These are phyloP conservation scores for Alisma plantagoaquatica DNA, from an alignment of 106 monocot species.

Conservation along the genomic window DNA sequence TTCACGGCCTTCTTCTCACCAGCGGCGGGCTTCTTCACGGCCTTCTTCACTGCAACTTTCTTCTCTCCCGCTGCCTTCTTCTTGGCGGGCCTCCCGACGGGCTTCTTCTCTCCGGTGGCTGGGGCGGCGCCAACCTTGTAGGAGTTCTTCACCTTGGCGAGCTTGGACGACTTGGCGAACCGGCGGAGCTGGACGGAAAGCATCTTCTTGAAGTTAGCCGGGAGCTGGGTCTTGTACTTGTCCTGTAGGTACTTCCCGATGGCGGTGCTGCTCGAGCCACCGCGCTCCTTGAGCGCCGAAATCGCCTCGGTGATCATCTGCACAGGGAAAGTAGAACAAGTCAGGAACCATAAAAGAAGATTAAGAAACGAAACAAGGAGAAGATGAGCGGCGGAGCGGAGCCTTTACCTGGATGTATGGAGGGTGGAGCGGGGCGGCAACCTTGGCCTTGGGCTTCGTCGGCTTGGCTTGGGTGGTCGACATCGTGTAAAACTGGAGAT, in stretches of 20 bases:
- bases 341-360: not conserved
- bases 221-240: slow-evolving; percentile 49
- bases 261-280: slow-evolving; percentile 70
- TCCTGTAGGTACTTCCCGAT: slow-evolving; percentile 68
- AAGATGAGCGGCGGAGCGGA: not conserved
- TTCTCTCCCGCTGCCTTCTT: slow-evolving; percentile 5
- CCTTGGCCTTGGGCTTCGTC: slow-evolving; percentile 20
- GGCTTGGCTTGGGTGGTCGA: too few species aligned
- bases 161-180: slow-evolving; percentile 51
- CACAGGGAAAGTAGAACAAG: not conserved
- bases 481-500: too few species aligned
- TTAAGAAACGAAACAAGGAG: not conserved
- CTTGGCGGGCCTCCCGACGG: not conserved
- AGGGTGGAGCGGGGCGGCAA: slow-evolving; percentile 42
- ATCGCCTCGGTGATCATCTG: slow-evolving; percentile 79
- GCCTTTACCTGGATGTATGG: slow-evolving; percentile 57
- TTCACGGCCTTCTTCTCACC: not conserved
- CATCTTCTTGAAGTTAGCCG: slow-evolving; percentile 60
- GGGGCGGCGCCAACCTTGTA: slow-evolving; percentile 50
- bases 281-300: slow-evolving; percentile 52
- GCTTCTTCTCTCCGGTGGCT: slow-evolving; percentile 6
- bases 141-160: slow-evolving; percentile 68
- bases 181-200: slow-evolving; percentile 42
- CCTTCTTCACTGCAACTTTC: not conserved
- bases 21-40: too few species aligned